Conservation (phyloP, 2,329 filamentous ascomycete genomes). For the Stemphylium beticola region DNA sequence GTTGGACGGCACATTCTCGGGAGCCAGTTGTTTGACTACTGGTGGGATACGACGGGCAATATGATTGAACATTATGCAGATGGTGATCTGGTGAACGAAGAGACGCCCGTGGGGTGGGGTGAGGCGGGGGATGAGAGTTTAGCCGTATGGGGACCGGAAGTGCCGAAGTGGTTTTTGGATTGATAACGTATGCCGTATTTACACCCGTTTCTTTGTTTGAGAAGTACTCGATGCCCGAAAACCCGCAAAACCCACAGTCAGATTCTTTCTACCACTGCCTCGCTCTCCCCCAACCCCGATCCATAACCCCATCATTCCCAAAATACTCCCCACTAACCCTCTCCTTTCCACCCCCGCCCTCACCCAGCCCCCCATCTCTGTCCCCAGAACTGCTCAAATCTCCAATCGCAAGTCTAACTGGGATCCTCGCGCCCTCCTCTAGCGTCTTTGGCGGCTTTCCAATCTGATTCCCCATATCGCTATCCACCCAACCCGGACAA, state of each 20-base stretch:
- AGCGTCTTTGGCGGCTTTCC: constrained; percentile 26
- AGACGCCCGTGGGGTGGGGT: constrained; percentile 55
- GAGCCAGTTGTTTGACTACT: constrained; percentile 76
- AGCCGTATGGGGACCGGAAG: constrained; percentile 53
- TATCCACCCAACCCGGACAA: constrained; percentile 33
- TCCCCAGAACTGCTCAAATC: constrained; percentile 18
- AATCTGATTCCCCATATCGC: constrained; percentile 28
- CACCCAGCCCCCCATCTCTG: constrained; percentile 5
- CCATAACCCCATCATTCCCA: constrained; percentile 19
- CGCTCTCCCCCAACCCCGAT: constrained; percentile 17
- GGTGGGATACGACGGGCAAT: constrained; percentile 68
- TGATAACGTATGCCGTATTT: not conserved
- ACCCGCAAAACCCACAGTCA: not conserved
- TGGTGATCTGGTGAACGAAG: constrained; percentile 68
- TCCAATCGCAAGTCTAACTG: constrained; percentile 21
- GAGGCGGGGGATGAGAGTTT: constrained; percentile 50
- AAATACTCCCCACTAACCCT: constrained; percentile 22
- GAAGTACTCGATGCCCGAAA: not conserved
- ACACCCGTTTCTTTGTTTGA: too few species aligned
- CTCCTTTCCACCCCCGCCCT: not conserved
- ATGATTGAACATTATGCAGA: constrained; percentile 75
- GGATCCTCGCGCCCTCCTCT: constrained; percentile 23
- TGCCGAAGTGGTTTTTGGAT: constrained; percentile 48
- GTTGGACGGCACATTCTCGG: constrained; percentile 74
- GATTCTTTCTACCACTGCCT: constrained; percentile 13